Evolutionary conservation across 345 rosid species (phyloP).

Genomic region (Sonneratia caseolaris): DNA sequence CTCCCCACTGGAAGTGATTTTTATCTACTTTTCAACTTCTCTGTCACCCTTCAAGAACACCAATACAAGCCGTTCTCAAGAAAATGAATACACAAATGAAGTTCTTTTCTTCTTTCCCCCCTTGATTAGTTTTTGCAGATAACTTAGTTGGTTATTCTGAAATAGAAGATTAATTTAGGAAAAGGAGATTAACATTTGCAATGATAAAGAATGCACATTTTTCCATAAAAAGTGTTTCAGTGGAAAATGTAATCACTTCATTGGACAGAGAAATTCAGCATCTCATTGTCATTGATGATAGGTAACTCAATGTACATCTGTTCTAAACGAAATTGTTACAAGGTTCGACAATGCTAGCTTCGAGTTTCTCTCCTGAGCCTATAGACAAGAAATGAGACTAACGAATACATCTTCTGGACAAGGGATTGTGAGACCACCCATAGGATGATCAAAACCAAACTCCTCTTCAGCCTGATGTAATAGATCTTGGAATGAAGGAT

Average conservation of each 20-base stretch:
- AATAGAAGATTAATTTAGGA: neutral
- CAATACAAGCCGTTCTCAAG: neutral
- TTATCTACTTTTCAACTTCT: neutral
- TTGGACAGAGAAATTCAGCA: neutral
- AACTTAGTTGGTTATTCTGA: neutral
- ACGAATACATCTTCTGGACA: neutral
- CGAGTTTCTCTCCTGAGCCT: neutral
- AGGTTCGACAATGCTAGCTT: neutral
- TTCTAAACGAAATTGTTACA: neutral
- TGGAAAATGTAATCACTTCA: neutral
- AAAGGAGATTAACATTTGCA: neutral
- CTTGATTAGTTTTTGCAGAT: neutral
- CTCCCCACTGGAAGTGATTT: neutral
- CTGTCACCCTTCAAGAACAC: neutral
- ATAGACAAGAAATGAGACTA: neutral
- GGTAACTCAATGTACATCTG: neutral
- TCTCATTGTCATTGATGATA: neutral
- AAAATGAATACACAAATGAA: neutral
- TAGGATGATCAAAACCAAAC: conserved; percentile 2
- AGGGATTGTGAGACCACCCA: neutral
- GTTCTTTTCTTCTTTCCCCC: neutral
- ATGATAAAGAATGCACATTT: neutral
- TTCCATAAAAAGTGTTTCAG: too few species aligned
- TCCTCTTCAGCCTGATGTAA: neutral
- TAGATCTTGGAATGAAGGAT: conserved; percentile 1